Percentiles rank a stretch among this genome's conserved stretches.
Evolutionary conservation across 495 filamentous ascomycete genomes (phyloP).

Genomic region (Corynascus novoguineensis): DNA sequence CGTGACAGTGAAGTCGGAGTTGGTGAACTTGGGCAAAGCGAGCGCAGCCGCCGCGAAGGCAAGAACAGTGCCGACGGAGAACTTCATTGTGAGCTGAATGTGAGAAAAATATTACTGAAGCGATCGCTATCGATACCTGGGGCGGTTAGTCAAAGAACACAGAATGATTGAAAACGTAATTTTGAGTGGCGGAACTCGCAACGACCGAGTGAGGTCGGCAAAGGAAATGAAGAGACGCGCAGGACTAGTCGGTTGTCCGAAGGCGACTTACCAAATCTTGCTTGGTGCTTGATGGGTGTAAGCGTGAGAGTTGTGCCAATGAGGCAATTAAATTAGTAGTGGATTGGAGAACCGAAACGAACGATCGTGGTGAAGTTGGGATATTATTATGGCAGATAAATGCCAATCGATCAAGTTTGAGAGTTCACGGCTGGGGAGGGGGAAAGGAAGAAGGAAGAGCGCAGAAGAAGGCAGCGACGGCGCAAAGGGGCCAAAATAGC

Average conservation of each 20-base stretch:
- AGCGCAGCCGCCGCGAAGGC: constrained; percentile 36
- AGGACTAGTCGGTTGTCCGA: neutral
- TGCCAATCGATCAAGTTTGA: constrained; percentile 4
- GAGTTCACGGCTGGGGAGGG: neutral
- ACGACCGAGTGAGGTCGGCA: neutral
- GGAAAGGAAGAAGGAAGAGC: constrained; percentile 15
- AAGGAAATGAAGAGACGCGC: neutral
- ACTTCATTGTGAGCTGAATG: constrained; percentile 41
- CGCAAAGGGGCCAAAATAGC: constrained; percentile 19
- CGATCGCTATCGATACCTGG: neutral
- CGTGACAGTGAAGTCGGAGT: constrained; percentile 34
- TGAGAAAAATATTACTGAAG: constrained; percentile 1
- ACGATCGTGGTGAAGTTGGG: constrained; percentile 20
- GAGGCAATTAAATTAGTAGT: constrained; percentile 9
- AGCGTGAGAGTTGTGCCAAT: constrained; percentile 5
- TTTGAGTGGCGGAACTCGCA: neutral
- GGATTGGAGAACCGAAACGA: constrained; percentile 10
- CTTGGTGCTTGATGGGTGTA: constrained; percentile 7
- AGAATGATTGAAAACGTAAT: neutral
- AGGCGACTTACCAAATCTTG: constrained; percentile 6
- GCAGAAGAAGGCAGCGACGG: constrained; percentile 9
- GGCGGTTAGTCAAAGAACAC: neutral
- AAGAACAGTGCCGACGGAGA: constrained; percentile 29
- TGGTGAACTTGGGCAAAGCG: constrained; percentile 38
- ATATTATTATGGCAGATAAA: constrained; percentile 12